Conservation (phyloP, 495 filamentous ascomycete species). For the Talaromyces thailandensis region DNA sequence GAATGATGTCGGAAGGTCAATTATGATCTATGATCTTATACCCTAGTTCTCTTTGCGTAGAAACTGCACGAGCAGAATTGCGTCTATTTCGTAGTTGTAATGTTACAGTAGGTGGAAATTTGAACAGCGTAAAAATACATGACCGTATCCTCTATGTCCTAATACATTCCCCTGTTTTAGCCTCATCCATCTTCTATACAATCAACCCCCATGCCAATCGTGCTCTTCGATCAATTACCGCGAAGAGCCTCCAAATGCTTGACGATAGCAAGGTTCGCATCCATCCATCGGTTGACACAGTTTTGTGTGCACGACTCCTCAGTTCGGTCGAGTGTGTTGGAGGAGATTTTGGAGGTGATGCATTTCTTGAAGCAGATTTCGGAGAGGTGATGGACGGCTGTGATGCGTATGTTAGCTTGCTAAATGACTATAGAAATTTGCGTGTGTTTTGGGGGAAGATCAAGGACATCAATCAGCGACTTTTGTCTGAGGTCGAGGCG, state of each 20-base stretch:
- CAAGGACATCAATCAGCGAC: no score
- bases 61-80: no score
- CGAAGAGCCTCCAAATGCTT: conserved; percentile 67
- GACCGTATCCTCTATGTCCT: not conserved
- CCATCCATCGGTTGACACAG: conserved; percentile 90
- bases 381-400: conserved; percentile 75
- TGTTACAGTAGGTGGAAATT: not conserved
- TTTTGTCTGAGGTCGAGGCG: no score
- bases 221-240: conserved; percentile 7
- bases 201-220: not conserved
- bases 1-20: not conserved
- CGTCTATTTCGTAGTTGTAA: not conserved
- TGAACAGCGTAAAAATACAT: not conserved
- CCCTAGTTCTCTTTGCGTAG: not conserved
- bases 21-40: conserved; percentile 2
- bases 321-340: conserved; percentile 54
- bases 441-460: not conserved
- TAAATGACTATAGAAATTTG: not conserved
- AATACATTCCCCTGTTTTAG: no score
- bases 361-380: conserved; percentile 94
- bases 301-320: conserved; percentile 81
- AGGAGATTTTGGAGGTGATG: conserved; percentile 56
- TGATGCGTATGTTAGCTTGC: not conserved
- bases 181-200: not conserved
- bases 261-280: conserved; percentile 72